phyloP scores from a whole-genome alignment of 345 rosid species.

The Eucalyptus regnans region DNA sequence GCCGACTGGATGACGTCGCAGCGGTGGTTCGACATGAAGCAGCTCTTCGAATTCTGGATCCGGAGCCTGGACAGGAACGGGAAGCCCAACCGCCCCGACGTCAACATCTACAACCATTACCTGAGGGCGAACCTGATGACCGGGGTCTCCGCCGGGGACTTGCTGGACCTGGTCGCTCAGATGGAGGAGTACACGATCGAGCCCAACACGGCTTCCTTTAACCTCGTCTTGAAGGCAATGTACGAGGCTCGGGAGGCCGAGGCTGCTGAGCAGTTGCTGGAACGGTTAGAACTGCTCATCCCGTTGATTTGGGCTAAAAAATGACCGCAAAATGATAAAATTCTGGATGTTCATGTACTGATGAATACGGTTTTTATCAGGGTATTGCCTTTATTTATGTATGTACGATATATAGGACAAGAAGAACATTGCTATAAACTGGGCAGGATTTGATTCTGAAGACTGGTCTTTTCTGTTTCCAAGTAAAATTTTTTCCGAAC shows the following conservation, averaged over 20 bases:
- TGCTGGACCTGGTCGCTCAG: conserved; percentile 61
- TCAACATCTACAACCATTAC: conserved; percentile 60
- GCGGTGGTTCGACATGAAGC: conserved; percentile 70
- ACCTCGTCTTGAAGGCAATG: conserved; percentile 81
- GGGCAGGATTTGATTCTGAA: background rate
- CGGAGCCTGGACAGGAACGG: conserved; percentile 65
- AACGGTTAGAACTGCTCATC: conserved; percentile 32
- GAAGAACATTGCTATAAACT: background rate
- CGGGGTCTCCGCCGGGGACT: conserved; percentile 36
- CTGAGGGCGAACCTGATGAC: conserved; percentile 74
- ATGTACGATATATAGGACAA: background rate
- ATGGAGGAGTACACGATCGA: conserved; percentile 54
- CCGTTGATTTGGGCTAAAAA: background rate
- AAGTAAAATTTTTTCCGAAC: background rate
- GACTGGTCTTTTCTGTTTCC: background rate
- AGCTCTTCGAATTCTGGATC: conserved; percentile 75
- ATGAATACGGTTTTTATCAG: background rate
- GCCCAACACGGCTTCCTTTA: conserved; percentile 77
- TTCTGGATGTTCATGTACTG: background rate
- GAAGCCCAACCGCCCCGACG: conserved; percentile 80
- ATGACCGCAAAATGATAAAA: background rate
- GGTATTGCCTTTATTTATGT: background rate
- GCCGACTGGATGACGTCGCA: conserved; percentile 76
- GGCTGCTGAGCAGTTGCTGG: conserved; percentile 68
- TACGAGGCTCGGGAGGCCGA: conserved; percentile 37